Percentiles rank a stretch among this genome's conserved stretches.
These are phyloP conservation scores for Cercospora sp. DNA, from an alignment of 2,329 filamentous ascomycete species.

Conservation along the genomic window DNA sequence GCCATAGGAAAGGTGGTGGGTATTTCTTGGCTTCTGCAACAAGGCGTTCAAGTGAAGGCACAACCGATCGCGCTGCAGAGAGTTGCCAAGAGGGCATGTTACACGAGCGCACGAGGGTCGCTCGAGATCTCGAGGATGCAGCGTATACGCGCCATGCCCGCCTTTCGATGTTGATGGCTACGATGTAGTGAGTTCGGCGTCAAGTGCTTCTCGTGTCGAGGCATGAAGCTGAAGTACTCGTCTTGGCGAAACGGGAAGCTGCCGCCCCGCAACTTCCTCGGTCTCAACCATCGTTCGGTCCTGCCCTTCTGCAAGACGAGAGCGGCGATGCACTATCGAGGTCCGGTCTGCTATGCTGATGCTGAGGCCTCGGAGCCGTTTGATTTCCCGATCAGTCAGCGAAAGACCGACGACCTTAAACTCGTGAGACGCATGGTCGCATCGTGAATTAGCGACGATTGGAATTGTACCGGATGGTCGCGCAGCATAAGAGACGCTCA, in stretches of 20 bases:
- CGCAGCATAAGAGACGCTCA: background rate
- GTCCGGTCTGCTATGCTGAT: background rate
- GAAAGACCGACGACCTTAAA: background rate
- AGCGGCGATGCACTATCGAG: background rate
- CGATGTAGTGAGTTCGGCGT: background rate
- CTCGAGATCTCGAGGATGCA: too few species aligned
- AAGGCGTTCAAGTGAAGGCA: background rate
- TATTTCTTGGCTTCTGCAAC: background rate
- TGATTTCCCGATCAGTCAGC: background rate
- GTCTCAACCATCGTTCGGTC: background rate
- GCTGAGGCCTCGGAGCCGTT: background rate
- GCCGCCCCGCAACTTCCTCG: background rate
- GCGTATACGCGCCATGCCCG: too few species aligned
- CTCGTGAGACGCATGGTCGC: background rate
- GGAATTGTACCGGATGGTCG: background rate
- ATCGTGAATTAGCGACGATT: background rate
- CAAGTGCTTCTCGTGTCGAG: background rate
- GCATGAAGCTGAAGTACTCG: background rate
- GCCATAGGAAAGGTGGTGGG: background rate
- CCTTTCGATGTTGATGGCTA: too few species aligned
- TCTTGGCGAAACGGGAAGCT: background rate
- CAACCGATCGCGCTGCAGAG: background rate
- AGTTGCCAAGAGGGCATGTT: background rate
- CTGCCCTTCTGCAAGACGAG: background rate
- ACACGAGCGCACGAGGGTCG: background rate